These are phyloP conservation scores for Lathyrus oleraceus DNA, from an alignment of 306 rosid species.

Conservation along the genomic window DNA sequence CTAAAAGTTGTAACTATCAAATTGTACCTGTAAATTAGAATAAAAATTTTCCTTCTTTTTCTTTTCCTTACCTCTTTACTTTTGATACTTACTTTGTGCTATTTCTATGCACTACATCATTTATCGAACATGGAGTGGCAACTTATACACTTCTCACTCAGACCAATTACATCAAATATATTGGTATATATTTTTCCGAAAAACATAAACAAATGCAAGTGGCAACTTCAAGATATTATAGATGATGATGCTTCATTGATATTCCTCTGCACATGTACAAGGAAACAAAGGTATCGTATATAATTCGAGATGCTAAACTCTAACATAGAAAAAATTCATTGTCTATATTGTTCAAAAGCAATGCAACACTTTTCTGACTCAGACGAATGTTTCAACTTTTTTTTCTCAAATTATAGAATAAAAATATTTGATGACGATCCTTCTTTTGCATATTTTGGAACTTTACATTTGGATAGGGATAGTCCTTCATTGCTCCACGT, in stretches of 20 bases:
- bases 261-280: slow-evolving; percentile 29
- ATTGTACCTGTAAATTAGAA: too few relatives aligned
- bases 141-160: too few relatives aligned
- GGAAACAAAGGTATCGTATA: slow-evolving; percentile 12
- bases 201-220: slow-evolving; percentile 1
- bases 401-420: slow-evolving; percentile 9
- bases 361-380: background rate
- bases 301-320: slow-evolving; percentile 20
- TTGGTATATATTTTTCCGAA: background rate
- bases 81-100: too few relatives aligned
- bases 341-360: background rate
- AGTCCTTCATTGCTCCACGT: background rate
- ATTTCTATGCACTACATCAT: too few relatives aligned
- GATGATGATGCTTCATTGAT: slow-evolving; percentile 8
- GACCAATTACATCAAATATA: background rate
- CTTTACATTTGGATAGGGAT: background rate
- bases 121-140: too few relatives aligned
- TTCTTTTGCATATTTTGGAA: slow-evolving; percentile 1
- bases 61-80: too few relatives aligned
- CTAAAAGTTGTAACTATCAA: too few relatives aligned
- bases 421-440: background rate
- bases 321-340: background rate
- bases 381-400: background rate
- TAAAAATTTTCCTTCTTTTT: too few relatives aligned
- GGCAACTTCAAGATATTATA: background rate